phyloP scores from a whole-genome alignment of 2,329 filamentous ascomycete genomes.

The Aspergillus pseudoterreus region DNA sequence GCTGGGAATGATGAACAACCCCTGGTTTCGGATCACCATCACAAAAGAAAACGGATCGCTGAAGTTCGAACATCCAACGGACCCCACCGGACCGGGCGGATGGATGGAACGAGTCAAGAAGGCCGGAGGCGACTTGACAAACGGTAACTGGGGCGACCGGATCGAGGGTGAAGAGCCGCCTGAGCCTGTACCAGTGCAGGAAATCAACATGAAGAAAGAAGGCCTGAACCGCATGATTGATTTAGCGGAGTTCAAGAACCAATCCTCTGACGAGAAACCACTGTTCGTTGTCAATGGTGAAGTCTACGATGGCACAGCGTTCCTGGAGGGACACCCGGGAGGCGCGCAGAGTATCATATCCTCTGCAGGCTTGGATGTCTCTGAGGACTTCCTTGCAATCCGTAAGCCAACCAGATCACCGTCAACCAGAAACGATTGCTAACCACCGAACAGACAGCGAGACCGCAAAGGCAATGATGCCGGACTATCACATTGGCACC shows the following conservation, averaged over 20 bases:
- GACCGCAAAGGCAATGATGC: conserved; percentile 89
- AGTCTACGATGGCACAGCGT: conserved; percentile 81
- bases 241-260: conserved; percentile 67
- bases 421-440: conserved; percentile 21
- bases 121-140: conserved; percentile 71
- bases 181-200: conserved; percentile 52
- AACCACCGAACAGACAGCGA: conserved; percentile 67
- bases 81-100: conserved; percentile 72
- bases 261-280: conserved; percentile 62
- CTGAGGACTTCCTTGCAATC: conserved; percentile 88
- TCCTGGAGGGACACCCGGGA: conserved; percentile 78
- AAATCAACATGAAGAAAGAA: conserved; percentile 75
- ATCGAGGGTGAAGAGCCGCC: conserved; percentile 47
- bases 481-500: conserved; percentile 75
- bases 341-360: conserved; percentile 80
- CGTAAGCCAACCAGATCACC: conserved; percentile 55
- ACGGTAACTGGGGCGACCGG: conserved; percentile 81
- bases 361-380: conserved; percentile 75
- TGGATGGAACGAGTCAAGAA: conserved; percentile 95
- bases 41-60: conserved; percentile 62
- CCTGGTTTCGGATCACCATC: conserved; percentile 82
- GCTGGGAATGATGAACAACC: conserved; percentile 96
- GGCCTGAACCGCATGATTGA: conserved; percentile 61
- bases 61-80: conserved; percentile 84
- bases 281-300: conserved; percentile 90